Evolutionary conservation across 345 rosid species (phyloP), one percentile per base, ranked within the genome.

Genomic region (Clarkia xantiana): DNA sequence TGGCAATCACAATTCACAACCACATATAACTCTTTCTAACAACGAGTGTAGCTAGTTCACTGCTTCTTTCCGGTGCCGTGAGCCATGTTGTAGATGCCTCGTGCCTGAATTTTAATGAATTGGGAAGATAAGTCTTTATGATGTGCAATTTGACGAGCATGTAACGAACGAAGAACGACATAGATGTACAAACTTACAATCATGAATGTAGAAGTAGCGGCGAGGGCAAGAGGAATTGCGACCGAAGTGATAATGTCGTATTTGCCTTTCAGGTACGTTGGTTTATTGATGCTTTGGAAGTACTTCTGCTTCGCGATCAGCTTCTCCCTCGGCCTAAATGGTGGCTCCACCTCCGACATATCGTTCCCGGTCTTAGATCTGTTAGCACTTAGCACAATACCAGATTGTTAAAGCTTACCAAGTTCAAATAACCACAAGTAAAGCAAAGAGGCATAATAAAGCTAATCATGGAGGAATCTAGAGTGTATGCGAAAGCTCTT

Each of bases 51-150:
- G n/a, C 15, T 0, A 34, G 18, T 42, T 25, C 41, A 34, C 69
- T 82, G 94, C 68, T 82, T 89, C 75, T 80, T 89, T 52, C 87
- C 87, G 40, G 73, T 82, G 36, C 95, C 97, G 47, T 76, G 76
- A 1, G 95, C 65, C 97, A 89, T 72, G 63, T 82, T 82, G 63
- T 82, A 89, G 71, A 89, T 63, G 22, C 95, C 95, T 42, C 80
- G 84, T 42, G 79, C 97, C 97, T 88, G 82, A 38, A 59, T 5
- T 9, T 44, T 38, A 19, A 18, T n/a, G 14, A 50, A 29, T 29
- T 29, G 36, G 9, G 36, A 29, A 29, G 22, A 45, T 11, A 17
- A 19, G 11, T 18, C 10, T 0, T 34, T 13, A 41, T 17, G 3
- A 1, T 13, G 9, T 16, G 10, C 18, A 9, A 9, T 29, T 29